These are phyloP conservation scores for Panicum miliaceum DNA, from an alignment of 176 grass and related monocot genomes.

Conservation along the genomic window DNA sequence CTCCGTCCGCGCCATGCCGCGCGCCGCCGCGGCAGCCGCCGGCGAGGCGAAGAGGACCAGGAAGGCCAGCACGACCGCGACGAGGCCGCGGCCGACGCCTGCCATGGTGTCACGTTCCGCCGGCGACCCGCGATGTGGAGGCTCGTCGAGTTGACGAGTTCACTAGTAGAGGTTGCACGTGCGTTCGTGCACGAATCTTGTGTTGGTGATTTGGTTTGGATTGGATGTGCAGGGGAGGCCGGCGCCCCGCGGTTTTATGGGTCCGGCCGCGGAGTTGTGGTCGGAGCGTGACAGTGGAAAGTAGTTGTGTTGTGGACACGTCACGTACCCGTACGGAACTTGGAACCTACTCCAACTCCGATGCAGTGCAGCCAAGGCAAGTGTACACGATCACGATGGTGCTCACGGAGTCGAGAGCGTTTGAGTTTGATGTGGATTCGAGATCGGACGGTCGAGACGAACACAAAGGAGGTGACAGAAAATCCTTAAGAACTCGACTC, in stretches of 20 bases:
- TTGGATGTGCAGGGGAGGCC: background rate
- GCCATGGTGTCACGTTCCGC: background rate
- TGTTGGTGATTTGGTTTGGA: background rate
- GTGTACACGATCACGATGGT: background rate
- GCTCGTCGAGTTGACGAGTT: background rate
- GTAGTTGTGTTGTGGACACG: background rate
- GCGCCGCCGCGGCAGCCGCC: conserved; percentile 11
- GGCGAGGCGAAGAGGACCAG: background rate
- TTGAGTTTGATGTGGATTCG: background rate
- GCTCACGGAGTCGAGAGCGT: background rate
- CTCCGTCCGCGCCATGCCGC: conserved; percentile 58
- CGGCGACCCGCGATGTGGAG: background rate
- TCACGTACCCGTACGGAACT: background rate
- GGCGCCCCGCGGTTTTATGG: background rate
- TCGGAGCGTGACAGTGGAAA: background rate
- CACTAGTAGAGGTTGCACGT: background rate
- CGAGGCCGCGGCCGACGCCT: background rate
- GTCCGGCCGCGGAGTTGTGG: background rate
- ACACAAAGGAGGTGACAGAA: background rate
- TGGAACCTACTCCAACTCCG: conserved; percentile 18
- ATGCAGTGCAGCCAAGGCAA: background rate
- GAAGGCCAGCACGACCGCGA: background rate
- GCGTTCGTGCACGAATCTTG: background rate
- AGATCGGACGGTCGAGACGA: background rate
- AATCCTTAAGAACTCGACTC: background rate